Conservation (phyloP, 2,329 filamentous ascomycete genomes). For the Rutstroemia sp. region DNA sequence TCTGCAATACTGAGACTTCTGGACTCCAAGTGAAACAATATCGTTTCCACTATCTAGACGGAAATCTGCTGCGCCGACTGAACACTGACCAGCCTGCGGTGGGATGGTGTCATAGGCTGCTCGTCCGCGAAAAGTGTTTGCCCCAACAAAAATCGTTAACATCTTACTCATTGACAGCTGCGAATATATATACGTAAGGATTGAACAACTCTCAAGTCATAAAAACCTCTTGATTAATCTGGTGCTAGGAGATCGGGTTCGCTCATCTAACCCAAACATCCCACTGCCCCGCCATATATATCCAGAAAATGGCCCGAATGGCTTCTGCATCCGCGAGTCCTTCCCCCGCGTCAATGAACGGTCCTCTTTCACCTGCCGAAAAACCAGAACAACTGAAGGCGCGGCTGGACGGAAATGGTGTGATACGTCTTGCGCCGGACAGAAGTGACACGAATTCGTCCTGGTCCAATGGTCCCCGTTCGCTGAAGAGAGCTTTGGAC, state of each 20-base stretch:
- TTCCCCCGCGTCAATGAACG: background rate
- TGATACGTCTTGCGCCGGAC: conserved; percentile 16
- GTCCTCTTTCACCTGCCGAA: conserved; percentile 13
- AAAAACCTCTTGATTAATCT: background rate
- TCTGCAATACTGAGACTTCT: background rate
- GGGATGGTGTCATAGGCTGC: background rate
- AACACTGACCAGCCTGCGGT: background rate
- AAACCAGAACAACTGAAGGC: conserved; percentile 15
- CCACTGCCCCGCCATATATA: background rate
- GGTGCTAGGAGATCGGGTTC: background rate
- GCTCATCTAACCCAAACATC: background rate
- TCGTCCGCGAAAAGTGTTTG: background rate
- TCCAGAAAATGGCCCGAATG: conserved; percentile 11
- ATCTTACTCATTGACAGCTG: background rate
- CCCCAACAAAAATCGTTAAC: background rate
- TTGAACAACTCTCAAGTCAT: background rate
- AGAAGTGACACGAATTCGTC: conserved; percentile 2
- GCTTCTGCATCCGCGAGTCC: conserved; percentile 4
- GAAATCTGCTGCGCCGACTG: background rate
- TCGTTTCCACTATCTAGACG: background rate
- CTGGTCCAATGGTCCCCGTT: conserved; percentile 16
- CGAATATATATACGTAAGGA: background rate
- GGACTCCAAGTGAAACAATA: background rate
- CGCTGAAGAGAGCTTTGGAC: conserved; percentile 23
- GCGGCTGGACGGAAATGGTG: conserved; percentile 18